A percentile compares a stretch with the other conserved stretches of the same genome.
Conservation (phyloP, 495 filamentous ascomycete species). For the Aspergillus bridgeri region DNA sequence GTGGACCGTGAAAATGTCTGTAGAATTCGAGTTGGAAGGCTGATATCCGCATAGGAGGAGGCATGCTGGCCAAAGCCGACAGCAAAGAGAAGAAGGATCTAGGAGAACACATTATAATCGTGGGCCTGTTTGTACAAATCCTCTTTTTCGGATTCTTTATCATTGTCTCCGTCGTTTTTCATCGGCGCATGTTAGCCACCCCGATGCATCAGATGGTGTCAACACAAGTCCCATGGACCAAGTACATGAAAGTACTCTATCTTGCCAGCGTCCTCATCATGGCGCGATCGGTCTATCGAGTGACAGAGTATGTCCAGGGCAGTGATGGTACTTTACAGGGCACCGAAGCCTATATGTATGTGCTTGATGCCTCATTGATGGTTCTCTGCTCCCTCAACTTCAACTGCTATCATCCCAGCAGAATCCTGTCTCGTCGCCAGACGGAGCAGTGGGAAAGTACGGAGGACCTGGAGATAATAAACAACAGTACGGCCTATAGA, state of each 20-base stretch:
- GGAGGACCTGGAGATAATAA: conserved; percentile 16
- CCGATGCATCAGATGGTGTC: conserved; percentile 18
- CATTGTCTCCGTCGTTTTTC: conserved; percentile 33
- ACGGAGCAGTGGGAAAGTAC: neutral
- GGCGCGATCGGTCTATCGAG: conserved; percentile 57
- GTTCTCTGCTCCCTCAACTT: conserved; percentile 46
- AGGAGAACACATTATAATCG: conserved; percentile 45
- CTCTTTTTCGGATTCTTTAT: conserved; percentile 44
- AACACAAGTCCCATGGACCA: conserved; percentile 39
- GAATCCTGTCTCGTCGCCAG: conserved; percentile 4
- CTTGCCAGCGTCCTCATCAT: conserved; percentile 50
- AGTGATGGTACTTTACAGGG: conserved; percentile 45
- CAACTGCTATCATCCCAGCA: conserved; percentile 28
- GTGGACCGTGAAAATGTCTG: neutral
- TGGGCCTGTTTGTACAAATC: conserved; percentile 43
- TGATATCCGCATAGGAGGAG: conserved; percentile 16
- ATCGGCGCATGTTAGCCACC: conserved; percentile 29
- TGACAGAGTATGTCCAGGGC: conserved; percentile 60
- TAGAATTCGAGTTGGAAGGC: neutral
- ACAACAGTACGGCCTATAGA: neutral
- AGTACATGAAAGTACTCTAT: conserved; percentile 51
- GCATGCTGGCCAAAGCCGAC: conserved; percentile 22
- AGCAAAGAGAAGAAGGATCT: conserved; percentile 22
- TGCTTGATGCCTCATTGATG: conserved; percentile 57
- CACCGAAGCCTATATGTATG: conserved; percentile 57